Evolutionary conservation across 306 rosid species (phyloP), one percentile per base, ranked within the genome.

Genomic region (Cucumis melo): DNA sequence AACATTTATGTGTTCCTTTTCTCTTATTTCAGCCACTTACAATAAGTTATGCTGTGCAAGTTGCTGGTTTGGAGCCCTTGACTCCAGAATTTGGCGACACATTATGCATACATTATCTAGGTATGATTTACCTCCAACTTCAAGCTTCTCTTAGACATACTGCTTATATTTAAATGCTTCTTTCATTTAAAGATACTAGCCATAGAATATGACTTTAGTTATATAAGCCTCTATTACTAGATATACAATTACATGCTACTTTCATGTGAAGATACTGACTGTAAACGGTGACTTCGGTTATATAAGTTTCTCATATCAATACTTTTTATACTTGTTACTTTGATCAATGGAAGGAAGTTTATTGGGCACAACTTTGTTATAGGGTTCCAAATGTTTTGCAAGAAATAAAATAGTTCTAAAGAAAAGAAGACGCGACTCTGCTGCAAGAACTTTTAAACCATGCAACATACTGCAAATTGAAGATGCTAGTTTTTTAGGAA

Each of bases 21-120:
- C 34, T 78, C 8, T 42, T 58, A 72, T 59, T 87, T 83, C 93
- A 90, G 98, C 95, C 96, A 76, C 96, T 89, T 82, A 86, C 93
- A 34, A 74, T 91, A 77, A 90, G 87, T 80, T 83, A 83, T 77
- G 98, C 96, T 73, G 78, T 79, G 80, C 88, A 82, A 78, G 84
- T 88, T 24, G 65, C 84, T 83, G 93, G 90, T 71, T 32, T 81
- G 50, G 84, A 87, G 78, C 78, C 75, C 77, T 68, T 48, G 82
- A 86, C 80, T 81, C 81, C 85, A 61, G 90, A 82, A 82, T 82
- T 77, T 57, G 24, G 75, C 59, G 79, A 86, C 75, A 81, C 85
- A 80, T 78, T 91, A 83, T 72, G 78, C 84, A 84, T 91, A 78
- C 98, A 94, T 79, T 94, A 85, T 83, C 96, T 94, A 73, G 98